These are phyloP conservation scores for Leptodermis oblonga DNA, from an alignment of 257 asterid species.

Conservation along the genomic window DNA sequence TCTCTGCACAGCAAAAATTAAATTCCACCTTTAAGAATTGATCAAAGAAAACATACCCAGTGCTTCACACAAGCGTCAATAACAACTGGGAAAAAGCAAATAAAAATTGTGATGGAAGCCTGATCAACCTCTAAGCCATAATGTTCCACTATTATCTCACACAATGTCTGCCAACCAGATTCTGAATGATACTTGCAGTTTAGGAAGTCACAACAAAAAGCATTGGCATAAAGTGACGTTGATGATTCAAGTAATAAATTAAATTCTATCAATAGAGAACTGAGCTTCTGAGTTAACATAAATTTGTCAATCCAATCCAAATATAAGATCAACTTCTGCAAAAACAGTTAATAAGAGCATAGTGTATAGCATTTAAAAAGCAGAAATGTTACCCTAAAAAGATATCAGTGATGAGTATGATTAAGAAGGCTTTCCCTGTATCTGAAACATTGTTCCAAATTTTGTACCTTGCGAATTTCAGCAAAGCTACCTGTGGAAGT, in stretches of 20 bases:
- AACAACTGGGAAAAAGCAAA: no score
- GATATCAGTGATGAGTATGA: conserved; percentile 80
- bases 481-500: no score
- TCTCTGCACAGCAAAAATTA: no score
- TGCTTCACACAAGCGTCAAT: no score
- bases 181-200: conserved; percentile 85
- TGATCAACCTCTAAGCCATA: no score
- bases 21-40: no score
- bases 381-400: conserved; percentile 63
- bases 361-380: background rate
- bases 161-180: conserved; percentile 84
- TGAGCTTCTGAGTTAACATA: background rate
- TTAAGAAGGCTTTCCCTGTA: conserved; percentile 88
- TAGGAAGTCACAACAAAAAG: background rate
- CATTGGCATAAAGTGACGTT: background rate
- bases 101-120: no score
- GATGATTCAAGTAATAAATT: background rate
- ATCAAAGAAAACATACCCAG: no score
- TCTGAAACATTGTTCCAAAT: no score
- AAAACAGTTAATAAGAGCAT: background rate
- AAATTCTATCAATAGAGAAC: background rate
- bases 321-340: background rate
- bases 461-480: no score
- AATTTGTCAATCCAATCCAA: background rate
- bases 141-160: no score